Base-by-base conservation (phyloP, 768 basidiomycete genomes). In the Podaxis pistillaris region DNA sequence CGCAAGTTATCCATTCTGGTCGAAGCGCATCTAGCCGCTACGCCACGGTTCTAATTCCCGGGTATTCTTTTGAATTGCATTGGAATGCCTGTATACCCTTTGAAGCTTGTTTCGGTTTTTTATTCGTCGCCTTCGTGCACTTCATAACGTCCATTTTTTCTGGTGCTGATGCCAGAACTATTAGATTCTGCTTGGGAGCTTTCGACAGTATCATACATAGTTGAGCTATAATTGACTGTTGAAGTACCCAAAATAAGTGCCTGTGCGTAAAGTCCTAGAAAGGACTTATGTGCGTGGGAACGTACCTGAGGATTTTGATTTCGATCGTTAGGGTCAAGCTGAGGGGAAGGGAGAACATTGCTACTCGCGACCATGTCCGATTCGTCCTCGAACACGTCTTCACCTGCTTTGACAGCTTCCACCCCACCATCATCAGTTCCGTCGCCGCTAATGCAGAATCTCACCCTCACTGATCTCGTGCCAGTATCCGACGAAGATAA, bases 401-500 rank as follows among this genome's bases (percentile, higher is more conserved):
- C 86, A 1, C 79, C 82, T 54, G 66, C 70, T 59, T 64, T 67
- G 55, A 63, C 72, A 17, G 73, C 74, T 8, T 84, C 84, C 4
- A 84, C 86, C 2, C 79, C 83, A 22, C 77, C 78, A 1, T 84
- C 88, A 12, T 84, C 85, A 0, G 69, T 80, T 3, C 83, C 86
- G 26, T 88, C 89, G 15, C 86, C 89, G 3, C 78, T 84, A 61
- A 72, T 88, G 19, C 75, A 81, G 50, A 76, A 79, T 4, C 75
- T 90, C 33, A 77, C 71, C 28, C 69, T 89, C 50, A 75, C 74
- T 63, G 82, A 84, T 64, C 68, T 68, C 50, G 63, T 68, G 13
- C 63, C 60, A 30, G 82, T 94, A 55, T 85, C 92, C 0, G 89
- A 91, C 40, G 82, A 87, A 64, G 89, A 91, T 66, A 86, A 79